Evolutionary conservation across 1,284 basidiomycete genomes (phyloP), one percentile per base, ranked within the genome.

Genomic region (Ganoderma lingzhi): DNA sequence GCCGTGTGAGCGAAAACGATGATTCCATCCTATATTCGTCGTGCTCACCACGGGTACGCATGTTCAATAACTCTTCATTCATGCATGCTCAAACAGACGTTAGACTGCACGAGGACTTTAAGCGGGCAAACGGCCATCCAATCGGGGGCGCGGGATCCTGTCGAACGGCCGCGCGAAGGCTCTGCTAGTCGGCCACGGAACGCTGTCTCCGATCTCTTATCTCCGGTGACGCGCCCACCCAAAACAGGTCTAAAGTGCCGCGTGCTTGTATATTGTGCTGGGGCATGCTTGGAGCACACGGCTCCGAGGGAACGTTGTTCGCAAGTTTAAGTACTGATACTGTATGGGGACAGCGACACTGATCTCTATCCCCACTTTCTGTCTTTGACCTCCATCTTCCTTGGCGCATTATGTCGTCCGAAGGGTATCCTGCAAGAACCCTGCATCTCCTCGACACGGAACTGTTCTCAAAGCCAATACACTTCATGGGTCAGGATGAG

Each of bases 401-500:
- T 45, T 35, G 44, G 6, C n/a, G 15, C 61, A 15, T 37, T 51
- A 74, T 74, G 73, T 70, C 73, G 42, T 71, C 73, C 30, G 66
- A 68, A 30, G 67, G 68, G 59, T 71, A 66, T 62, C 71, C 73
- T 2, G 61, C 67, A n/a, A 70, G 71, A 30, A 70, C 73, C n/a
- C 55, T 63, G 48, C 70, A 70, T 12, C 71, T 74, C 6, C 65
- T 64, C 28, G 66, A 70, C 42, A 67, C 71, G 5, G 64, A 70
- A n/a, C 62, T 68, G 37, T 74, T 74, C 70, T 60, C 62, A 28
- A 66, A 51, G 8, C 63, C 68, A 4, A 60, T 67, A 14, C 65
- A 71, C 35, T 66, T 60, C 42, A 69, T 71, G 68, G 67, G 71
- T 61, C 62, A 67, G 37, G 62, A 70, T 48, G 66, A 73, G 19